Conservation (phyloP, 305 asterid genomes). For the Fraxinus dipetala region DNA sequence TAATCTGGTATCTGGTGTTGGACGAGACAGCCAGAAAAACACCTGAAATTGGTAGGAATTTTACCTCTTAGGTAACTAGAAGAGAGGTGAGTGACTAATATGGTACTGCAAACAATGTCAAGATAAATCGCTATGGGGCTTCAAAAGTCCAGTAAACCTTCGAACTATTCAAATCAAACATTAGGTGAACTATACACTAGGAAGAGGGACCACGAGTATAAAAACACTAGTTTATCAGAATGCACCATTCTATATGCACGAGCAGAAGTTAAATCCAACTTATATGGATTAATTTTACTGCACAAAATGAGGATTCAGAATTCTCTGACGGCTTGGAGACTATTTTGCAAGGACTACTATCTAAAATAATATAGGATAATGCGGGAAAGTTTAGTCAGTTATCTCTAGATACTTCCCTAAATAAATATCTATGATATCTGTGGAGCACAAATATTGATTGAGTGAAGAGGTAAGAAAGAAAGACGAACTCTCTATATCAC, state of each 20-base stretch:
- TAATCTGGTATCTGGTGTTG: constrained; percentile 85
- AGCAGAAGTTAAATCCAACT: not conserved
- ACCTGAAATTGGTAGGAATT: constrained; percentile 40
- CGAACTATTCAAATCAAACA: not conserved
- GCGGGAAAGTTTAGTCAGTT: not conserved
- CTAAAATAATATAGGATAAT: not conserved
- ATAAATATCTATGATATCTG: not conserved
- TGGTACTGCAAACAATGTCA: not conserved
- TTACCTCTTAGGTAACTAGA: not conserved
- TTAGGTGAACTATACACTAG: not conserved
- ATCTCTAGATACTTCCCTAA: not conserved
- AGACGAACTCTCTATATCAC: not conserved
- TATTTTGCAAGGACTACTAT: not conserved
- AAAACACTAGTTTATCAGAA: not conserved
- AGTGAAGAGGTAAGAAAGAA: not conserved
- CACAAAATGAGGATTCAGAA: not conserved
- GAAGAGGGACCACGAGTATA: not conserved
- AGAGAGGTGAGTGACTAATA: not conserved
- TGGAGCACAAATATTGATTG: not conserved
- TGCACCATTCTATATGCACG: not conserved
- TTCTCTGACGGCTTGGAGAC: not conserved
- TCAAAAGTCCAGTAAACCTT: not conserved
- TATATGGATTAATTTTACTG: not conserved
- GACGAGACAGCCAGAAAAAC: constrained; percentile 87
- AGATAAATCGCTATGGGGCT: not conserved